phyloP scores from a whole-genome alignment of 345 rosid species.

The Moringa oleifera region DNA sequence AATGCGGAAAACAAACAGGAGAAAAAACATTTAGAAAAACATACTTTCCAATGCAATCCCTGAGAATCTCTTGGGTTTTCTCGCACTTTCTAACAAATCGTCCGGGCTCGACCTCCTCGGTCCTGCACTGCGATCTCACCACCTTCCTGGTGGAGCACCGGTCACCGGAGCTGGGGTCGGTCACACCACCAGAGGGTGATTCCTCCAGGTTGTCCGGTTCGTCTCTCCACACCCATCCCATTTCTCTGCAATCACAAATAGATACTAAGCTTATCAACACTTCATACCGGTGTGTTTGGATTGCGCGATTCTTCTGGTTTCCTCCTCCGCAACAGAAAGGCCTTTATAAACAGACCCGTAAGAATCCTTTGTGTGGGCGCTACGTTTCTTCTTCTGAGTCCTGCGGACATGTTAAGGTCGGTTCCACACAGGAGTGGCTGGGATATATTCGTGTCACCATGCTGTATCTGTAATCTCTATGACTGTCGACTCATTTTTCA shows the following conservation, averaged over 20 bases:
- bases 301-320: not conserved
- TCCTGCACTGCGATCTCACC: constrained; percentile 65
- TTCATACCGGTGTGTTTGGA: not conserved
- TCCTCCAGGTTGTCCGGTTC: constrained; percentile 17
- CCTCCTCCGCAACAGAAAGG: not conserved
- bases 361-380: not conserved
- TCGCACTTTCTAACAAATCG: constrained; percentile 82
- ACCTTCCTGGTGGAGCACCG: constrained; percentile 56
- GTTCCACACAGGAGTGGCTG: too few relatives aligned
- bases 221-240: constrained; percentile 74
- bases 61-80: constrained; percentile 68
- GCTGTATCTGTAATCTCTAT: too few relatives aligned
- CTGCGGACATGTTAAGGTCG: too few relatives aligned
- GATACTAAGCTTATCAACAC: not conserved
- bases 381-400: not conserved
- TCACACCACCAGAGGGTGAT: constrained; percentile 19
- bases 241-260: constrained; percentile 1
- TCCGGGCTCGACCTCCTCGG: constrained; percentile 91
- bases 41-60: constrained; percentile 74
- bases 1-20: not conserved
- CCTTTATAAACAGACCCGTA: too few relatives aligned
- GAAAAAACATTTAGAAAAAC: not conserved
- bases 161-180: constrained; percentile 24
- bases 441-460: too few relatives aligned
- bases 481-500: too few relatives aligned